phyloP scores from a whole-genome alignment of 257 asterid species.

The Primulina huaijiensis region DNA sequence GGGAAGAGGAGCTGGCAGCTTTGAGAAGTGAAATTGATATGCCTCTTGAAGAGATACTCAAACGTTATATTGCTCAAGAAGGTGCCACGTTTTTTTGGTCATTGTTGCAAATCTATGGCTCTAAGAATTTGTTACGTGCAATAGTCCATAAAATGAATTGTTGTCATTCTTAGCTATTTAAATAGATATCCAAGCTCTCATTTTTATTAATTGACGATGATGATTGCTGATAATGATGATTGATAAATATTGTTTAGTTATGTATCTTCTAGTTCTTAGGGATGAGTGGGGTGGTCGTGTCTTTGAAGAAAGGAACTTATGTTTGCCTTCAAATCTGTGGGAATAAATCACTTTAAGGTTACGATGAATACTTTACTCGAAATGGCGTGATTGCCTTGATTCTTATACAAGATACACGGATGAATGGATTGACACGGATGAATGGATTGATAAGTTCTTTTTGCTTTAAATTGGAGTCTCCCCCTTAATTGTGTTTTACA shows the following conservation, averaged over 20 bases:
- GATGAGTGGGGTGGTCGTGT: neutral
- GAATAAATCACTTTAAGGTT: neutral
- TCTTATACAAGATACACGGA: neutral
- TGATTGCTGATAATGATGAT: neutral
- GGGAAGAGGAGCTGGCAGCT: constrained; percentile 90
- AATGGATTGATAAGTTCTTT: neutral
- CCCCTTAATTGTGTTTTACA: neutral
- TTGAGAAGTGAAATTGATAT: constrained; percentile 74
- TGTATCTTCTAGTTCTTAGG: neutral
- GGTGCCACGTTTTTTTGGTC: constrained; percentile 44
- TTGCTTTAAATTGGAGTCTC: neutral
- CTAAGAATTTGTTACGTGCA: constrained; percentile 1
- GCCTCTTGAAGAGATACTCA: constrained; percentile 86
- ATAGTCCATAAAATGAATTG: neutral
- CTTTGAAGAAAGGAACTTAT: neutral
- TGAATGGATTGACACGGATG: neutral
- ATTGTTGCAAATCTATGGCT: neutral
- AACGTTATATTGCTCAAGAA: constrained; percentile 56
- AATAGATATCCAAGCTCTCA: neutral
- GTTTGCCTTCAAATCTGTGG: neutral
- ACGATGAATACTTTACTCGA: neutral
- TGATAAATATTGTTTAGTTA: neutral
- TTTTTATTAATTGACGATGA: neutral
- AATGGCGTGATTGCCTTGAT: neutral
- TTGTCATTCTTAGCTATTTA: neutral